These are phyloP conservation scores for Mucor indicus DNA, from an alignment of 371 early-diverging fungal genomes.

Conservation along the genomic window DNA sequence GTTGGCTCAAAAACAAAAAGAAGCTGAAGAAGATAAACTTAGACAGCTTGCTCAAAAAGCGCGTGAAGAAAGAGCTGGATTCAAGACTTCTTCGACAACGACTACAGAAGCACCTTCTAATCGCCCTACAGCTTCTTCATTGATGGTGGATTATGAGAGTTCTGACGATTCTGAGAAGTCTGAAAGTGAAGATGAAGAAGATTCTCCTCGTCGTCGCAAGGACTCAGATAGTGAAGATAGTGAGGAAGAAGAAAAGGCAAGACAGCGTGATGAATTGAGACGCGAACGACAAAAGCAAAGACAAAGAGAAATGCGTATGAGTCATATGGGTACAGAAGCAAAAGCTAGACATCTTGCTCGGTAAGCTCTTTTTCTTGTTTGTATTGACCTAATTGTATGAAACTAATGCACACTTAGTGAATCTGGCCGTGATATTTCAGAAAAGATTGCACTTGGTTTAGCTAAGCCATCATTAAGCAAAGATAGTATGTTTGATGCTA, in stretches of 20 bases:
- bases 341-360: conserved; percentile 78
- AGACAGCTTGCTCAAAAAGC: conserved; percentile 89
- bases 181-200: conserved; percentile 28
- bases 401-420: conserved; percentile 29
- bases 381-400: background rate
- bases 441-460: conserved; percentile 95
- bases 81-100: conserved; percentile 26
- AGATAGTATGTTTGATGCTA: conserved; percentile 91
- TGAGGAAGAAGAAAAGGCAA: conserved; percentile 52
- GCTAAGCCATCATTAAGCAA: conserved; percentile 86
- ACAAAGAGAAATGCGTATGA: conserved; percentile 86
- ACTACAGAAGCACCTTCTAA: conserved; percentile 24
- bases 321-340: conserved; percentile 88
- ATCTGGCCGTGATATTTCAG: conserved; percentile 92
- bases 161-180: conserved; percentile 39
- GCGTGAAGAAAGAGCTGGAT: conserved; percentile 73
- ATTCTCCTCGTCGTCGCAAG: conserved; percentile 7
- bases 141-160: conserved; percentile 46
- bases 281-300: conserved; percentile 80
- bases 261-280: conserved; percentile 88
- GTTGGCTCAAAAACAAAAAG: conserved; percentile 93
- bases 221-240: conserved; percentile 13
- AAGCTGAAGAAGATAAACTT: conserved; percentile 88
- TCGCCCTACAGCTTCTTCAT: conserved; percentile 42
- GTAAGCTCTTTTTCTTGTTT: conserved; percentile 20